These are phyloP conservation scores for Extremus antarcticus DNA, from an alignment of 495 filamentous ascomycete genomes.

Conservation along the genomic window DNA sequence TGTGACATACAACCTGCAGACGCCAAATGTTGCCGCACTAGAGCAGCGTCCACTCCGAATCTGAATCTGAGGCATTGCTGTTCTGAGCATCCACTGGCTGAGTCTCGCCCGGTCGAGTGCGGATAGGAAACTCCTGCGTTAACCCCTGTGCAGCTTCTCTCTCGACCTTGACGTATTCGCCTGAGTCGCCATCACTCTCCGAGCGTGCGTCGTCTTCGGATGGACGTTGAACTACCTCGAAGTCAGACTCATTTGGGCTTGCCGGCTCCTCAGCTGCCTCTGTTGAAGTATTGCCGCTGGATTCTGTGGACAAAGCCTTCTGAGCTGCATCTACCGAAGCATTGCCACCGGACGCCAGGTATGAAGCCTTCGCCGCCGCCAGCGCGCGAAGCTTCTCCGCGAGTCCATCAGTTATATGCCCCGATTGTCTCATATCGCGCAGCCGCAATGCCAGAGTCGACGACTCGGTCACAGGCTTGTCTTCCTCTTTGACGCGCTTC, in stretches of 20 bases:
- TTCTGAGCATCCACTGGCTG: not conserved
- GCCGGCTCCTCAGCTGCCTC: too few relatives aligned
- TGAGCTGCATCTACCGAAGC: too few relatives aligned
- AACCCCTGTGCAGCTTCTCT: not conserved
- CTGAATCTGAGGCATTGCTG: not conserved
- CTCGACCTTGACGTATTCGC: constrained; percentile 3
- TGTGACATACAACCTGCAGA: too few relatives aligned
- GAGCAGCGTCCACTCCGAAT: constrained; percentile 8
- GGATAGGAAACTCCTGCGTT: not conserved
- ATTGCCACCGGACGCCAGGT: too few relatives aligned
- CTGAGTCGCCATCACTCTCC: not conserved
- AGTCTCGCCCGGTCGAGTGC: not conserved
- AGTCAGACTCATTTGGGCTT: not conserved
- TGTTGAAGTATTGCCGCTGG: too few relatives aligned
- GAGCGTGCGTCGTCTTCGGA: not conserved
- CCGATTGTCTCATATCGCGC: too few relatives aligned
- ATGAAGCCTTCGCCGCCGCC: too few relatives aligned
- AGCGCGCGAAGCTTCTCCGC: too few relatives aligned
- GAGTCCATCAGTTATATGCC: too few relatives aligned
- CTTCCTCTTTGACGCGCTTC: not conserved
- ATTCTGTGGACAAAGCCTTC: too few relatives aligned
- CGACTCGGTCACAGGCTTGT: not conserved
- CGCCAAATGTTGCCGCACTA: not conserved
- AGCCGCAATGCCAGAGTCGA: not conserved
- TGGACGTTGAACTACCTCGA: not conserved